Base-by-base conservation (phyloP, 1,284 basidiomycete genomes). In the Porodaedalea pini region DNA sequence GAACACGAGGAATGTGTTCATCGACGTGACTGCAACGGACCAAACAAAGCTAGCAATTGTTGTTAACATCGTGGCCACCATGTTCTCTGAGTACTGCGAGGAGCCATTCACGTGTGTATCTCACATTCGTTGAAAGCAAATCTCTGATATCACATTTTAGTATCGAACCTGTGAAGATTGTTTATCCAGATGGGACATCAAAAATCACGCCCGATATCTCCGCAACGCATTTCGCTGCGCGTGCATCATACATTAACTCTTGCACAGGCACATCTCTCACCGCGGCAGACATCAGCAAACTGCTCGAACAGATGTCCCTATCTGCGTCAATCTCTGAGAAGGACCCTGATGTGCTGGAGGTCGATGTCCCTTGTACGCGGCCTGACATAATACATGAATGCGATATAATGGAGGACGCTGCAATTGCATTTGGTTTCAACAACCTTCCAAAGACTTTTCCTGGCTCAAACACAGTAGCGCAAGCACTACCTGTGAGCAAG, bases 371-470 rank as follows among this genome's bases (percentile, higher is more conserved):
- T 1, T 81, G 90, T 29, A 98, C 94, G 10, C 85, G 96, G 45
- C 94, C 97, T 0, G 96, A 99, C 69, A 97, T 99, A 63, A 77
- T 99, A 59, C 97, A 99, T 70, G 94, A 98, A 72, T 98, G 95
- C 68, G 96, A 99, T 71, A 82, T 99, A 66, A 92, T 99, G 88
- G 96, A 99, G 70, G 96, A 99, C 66, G 92, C 90, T 0, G 97
- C 97, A 3, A 94, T 99, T 62, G 96, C 94, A 0, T 98, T 95
- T 69, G 97, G 97, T 1, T 99, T 95, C 79, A 98, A 99, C 77
- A 96, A 96, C 68, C 79, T 99, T 44, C 92, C 93, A 2, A 83
- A 90, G 65, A 86, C 86, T 10, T 94, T 98, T 83, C 96, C 97
- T 0, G 75, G 84, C 1, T 97, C 94, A n/a, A 96, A 89, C 69